phyloP scores from a whole-genome alignment of 2,329 filamentous ascomycete species.

The Colletotrichum brevisporum region DNA sequence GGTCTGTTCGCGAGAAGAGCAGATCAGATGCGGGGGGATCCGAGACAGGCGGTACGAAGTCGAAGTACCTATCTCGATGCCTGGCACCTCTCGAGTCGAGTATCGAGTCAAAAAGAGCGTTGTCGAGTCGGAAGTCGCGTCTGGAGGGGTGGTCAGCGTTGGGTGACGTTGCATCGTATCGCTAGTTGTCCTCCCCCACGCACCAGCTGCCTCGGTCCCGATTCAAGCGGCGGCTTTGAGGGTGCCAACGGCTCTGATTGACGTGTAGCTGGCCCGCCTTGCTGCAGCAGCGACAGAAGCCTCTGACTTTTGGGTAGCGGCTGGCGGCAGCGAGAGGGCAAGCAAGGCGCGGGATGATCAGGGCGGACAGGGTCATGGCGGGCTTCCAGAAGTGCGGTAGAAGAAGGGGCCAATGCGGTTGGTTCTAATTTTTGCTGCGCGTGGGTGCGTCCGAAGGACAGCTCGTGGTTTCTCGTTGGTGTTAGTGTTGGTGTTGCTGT shows the following conservation, averaged over 20 bases:
- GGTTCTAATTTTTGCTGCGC: no score
- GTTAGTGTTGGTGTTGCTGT: no score
- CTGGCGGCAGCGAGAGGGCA: conserved; percentile 17
- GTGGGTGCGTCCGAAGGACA: no score
- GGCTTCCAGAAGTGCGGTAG: conserved; percentile 36
- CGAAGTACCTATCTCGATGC: background rate
- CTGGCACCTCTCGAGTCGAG: no score
- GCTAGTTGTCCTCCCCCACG: conserved; percentile 29
- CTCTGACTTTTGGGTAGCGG: conserved; percentile 12
- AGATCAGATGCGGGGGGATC: conserved; percentile 23
- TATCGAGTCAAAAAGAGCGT: background rate
- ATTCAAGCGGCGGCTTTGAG: conserved; percentile 3
- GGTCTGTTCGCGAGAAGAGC: conserved; percentile 11
- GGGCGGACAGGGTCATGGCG: conserved; percentile 17
- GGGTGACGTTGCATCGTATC: conserved; percentile 33
- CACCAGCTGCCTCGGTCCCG: conserved; percentile 25
- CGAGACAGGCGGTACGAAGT: conserved; percentile 23
- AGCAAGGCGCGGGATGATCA: conserved; percentile 27
- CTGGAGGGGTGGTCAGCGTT: background rate
- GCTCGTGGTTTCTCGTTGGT: no score
- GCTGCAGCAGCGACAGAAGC: conserved; percentile 22
- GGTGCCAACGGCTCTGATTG: conserved; percentile 10
- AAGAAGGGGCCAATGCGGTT: background rate
- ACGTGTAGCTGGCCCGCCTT: background rate
- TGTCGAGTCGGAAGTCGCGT: background rate